Percentiles rank a stretch among this genome's conserved stretches.
These are phyloP conservation scores for Oemleria cerasiformis DNA, from an alignment of 306 rosid species.

Conservation along the genomic window DNA sequence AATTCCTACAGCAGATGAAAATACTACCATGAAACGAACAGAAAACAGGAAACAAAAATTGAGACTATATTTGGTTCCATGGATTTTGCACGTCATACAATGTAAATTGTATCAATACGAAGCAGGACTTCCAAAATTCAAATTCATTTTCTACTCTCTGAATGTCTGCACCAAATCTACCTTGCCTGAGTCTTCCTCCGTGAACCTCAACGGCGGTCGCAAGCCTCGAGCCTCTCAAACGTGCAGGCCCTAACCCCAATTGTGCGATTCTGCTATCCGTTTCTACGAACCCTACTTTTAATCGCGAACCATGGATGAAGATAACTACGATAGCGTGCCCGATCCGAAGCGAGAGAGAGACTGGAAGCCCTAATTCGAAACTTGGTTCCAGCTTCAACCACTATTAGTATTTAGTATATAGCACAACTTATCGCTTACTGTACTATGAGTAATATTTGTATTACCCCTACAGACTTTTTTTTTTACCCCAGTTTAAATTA, in stretches of 20 bases:
- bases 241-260: background rate
- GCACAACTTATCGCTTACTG: background rate
- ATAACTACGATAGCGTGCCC: background rate
- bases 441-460: background rate
- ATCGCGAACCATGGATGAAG: background rate
- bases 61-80: too few relatives aligned
- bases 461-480: background rate
- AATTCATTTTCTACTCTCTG: background rate
- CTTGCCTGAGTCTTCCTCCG: slow-evolving; percentile 3
- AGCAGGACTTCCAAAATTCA: background rate
- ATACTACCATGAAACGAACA: background rate
- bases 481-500: too few relatives aligned
- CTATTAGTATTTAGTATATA: background rate
- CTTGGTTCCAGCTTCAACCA: background rate
- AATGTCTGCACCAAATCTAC: background rate
- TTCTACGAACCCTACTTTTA: slow-evolving; percentile 5
- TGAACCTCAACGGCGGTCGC: background rate
- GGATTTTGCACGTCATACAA: slow-evolving; percentile 12
- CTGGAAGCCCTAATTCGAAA: slow-evolving; percentile 10
- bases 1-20: background rate
- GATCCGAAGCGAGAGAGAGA: background rate
- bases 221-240: background rate
- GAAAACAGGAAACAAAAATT: background rate
- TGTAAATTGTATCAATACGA: background rate
- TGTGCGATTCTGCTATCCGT: background rate